Conservation (phyloP, 1,139 yeast species). For the Diutina rugosa region DNA sequence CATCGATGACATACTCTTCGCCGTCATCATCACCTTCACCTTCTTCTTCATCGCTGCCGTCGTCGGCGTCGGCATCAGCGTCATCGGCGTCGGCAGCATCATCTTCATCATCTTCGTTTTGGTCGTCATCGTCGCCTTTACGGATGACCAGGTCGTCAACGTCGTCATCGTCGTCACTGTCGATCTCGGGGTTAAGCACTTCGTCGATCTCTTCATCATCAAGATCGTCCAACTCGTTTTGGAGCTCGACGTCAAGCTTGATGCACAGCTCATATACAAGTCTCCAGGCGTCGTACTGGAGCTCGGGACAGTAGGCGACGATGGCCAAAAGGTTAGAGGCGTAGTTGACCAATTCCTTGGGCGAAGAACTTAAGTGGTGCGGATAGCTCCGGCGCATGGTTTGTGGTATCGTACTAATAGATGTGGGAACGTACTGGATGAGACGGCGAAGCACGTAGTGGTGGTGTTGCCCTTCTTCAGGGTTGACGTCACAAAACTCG, state of each 20-base stretch:
- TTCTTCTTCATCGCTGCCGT: constrained; percentile 16
- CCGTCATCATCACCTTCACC: constrained; percentile 13
- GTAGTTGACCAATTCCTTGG: constrained; percentile 45
- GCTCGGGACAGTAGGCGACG: constrained; percentile 60
- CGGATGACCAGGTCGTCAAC: constrained; percentile 9
- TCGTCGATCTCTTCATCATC: constrained; percentile 66
- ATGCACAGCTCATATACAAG: constrained; percentile 68
- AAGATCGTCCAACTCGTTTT: constrained; percentile 73
- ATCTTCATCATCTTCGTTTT: constrained; percentile 6
- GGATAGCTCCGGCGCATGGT: constrained; percentile 57
- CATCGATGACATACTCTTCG: constrained; percentile 26
- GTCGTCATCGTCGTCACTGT: constrained; percentile 28
- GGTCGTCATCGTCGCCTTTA: constrained; percentile 8
- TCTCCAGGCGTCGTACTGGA: constrained; percentile 68
- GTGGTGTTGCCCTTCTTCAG: constrained; percentile 23
- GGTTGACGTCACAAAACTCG: constrained; percentile 32
- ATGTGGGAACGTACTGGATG: constrained; percentile 67
- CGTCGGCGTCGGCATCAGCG: constrained; percentile 10
- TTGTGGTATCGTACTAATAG: constrained; percentile 51
- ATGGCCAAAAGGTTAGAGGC: constrained; percentile 49
- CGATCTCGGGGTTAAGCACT: constrained; percentile 21
- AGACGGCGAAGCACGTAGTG: constrained; percentile 58
- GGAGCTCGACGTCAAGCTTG: constrained; percentile 87
- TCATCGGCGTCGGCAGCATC: constrained; percentile 8
- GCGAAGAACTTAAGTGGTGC: constrained; percentile 53